Conservation (phyloP, 108 stramenopile genomes). For the Nannochloropsis oceanica region DNA sequence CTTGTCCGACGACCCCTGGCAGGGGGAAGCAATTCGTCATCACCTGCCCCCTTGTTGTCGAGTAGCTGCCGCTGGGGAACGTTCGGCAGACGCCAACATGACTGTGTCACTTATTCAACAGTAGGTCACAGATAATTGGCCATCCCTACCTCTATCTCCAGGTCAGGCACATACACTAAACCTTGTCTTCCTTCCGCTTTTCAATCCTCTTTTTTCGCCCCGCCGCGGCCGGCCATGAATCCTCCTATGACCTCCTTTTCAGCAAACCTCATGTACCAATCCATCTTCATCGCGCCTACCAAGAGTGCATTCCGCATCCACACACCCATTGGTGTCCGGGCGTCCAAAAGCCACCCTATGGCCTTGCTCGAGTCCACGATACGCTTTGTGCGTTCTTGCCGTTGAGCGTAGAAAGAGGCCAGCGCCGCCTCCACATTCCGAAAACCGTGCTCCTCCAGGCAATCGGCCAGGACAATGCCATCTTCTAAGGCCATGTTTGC, state of each 20-base stretch:
- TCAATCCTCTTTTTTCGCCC: neutral
- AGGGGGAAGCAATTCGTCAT: too few species aligned
- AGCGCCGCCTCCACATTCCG: neutral
- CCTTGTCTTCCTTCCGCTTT: neutral
- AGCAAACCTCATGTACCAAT: neutral
- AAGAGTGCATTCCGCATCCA: neutral
- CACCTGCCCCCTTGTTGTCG: too few species aligned
- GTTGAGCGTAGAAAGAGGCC: neutral
- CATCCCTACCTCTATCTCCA: too few species aligned
- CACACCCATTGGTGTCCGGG: neutral
- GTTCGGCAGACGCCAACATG: too few species aligned
- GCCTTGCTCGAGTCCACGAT: neutral
- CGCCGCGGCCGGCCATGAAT: neutral
- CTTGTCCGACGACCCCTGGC: too few species aligned
- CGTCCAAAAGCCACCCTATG: neutral
- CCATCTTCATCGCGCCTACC: neutral
- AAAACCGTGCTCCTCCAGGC: neutral
- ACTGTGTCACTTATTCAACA: too few species aligned
- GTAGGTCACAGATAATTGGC: too few species aligned
- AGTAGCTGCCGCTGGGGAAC: too few species aligned
- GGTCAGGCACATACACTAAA: too few species aligned
- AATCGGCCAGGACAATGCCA: slow-evolving; percentile 6
- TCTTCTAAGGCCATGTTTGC: slow-evolving; percentile 23
- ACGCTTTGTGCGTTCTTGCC: neutral
- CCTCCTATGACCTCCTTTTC: neutral